Conservation (phyloP, 2,329 filamentous ascomycete species). For the Aspergillus sp. region DNA sequence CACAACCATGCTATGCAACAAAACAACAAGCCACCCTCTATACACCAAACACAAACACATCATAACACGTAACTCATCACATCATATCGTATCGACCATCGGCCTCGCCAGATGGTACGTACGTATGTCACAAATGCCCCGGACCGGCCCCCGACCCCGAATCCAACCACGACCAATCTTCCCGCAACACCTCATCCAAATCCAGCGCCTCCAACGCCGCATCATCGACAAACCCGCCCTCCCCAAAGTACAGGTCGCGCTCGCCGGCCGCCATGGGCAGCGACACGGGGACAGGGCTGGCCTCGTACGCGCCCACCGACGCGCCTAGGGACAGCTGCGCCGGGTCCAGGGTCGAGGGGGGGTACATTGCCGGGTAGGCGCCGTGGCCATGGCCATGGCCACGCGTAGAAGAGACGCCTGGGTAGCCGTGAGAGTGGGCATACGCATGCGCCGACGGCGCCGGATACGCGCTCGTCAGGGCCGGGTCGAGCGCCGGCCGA, state of each 20-base stretch:
- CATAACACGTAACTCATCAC: constrained; percentile 1
- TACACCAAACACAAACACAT: not conserved
- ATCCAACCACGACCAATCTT: constrained; percentile 10
- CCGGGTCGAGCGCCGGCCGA: not conserved
- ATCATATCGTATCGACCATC: not conserved
- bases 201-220: constrained; percentile 2
- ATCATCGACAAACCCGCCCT: not conserved
- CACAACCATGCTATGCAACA: too few species aligned
- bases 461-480: too few species aligned
- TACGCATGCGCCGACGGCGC: too few species aligned
- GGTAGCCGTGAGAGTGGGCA: too few species aligned
- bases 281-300: too few species aligned
- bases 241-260: constrained; percentile 1
- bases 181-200: constrained; percentile 6
- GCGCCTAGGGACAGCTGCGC: not conserved
- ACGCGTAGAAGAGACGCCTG: not conserved
- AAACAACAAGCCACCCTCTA: too few species aligned
- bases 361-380: too few species aligned
- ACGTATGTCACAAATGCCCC: not conserved
- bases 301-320: not conserved
- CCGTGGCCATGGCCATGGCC: not conserved
- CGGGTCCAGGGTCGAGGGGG: not conserved
- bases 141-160: too few species aligned
- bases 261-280: too few species aligned
- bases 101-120: too few species aligned